Base-by-base conservation (phyloP, 164 flowering plant species). In the Amborella trichopoda region DNA sequence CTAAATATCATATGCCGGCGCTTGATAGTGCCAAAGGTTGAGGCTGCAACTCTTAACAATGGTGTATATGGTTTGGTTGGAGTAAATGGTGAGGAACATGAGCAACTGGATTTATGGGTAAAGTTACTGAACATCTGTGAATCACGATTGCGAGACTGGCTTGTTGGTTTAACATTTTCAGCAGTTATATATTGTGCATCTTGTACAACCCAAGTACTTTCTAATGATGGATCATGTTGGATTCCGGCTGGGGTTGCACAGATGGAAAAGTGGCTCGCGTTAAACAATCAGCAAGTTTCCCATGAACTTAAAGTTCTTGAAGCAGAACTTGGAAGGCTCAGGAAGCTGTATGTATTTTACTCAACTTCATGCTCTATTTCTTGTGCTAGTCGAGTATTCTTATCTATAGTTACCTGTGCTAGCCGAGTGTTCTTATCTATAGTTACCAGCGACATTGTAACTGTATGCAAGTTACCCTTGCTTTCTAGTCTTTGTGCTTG, bases 181-280 rank as follows among this genome's bases (percentile, higher is more conserved):
- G 61, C 79, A 53, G 63, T 55, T 48, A 34, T 65, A 22, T 37
- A 32, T 48, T 46, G 36, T 20, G 26, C 25, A 23, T 54, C 79
- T 26, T 43, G 26, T 52, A 47, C 74, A 28, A 41, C 61, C 12
- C 25, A 52, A 27, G 50, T 26, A 26, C 13, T 41, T 48, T 38
- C 30, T 32, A 39, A 30, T 41, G 34, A 36, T 32, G 53, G 71
- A 22, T 33, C 33, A 25, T 23, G 41, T 50, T 81, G 94, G 88
- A 50, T 28, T 41, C 84, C 91, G 24, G 41, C 20, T 68, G 99
- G 99, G 44, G 48, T 82, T 50, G 67, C 71, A 14, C 94, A 81
- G 53, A 80, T 83, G 93, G 61, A 72, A 62, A 66, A 70, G 49
- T 91, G 99, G 96, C 61, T 78, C 53, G 68, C 58, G 17, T 58